Conservation (phyloP, 2,329 filamentous ascomycete genomes). For the Stenocarpella maydis region DNA sequence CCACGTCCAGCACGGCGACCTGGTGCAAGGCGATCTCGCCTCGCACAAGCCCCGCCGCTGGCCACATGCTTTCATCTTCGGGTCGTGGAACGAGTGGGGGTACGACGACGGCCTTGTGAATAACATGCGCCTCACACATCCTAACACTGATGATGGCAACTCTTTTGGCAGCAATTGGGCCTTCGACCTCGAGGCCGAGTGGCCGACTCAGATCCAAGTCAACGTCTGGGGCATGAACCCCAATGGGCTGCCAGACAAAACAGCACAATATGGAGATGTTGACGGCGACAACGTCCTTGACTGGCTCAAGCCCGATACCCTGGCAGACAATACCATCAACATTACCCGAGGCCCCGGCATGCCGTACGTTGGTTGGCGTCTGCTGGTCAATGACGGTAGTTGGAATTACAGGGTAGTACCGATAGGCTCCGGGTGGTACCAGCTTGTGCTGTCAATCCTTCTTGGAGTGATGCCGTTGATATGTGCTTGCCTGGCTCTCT, state of each 20-base stretch:
- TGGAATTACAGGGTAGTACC: constrained; percentile 61
- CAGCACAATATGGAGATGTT: constrained; percentile 67
- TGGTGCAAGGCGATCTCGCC: constrained; percentile 34
- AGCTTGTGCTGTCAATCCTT: constrained; percentile 61
- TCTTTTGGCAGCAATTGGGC: constrained; percentile 59
- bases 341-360: constrained; percentile 61
- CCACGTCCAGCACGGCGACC: constrained; percentile 67
- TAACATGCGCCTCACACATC: constrained; percentile 52
- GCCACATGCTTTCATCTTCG: constrained; percentile 70
- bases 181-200: constrained; percentile 69
- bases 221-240: constrained; percentile 74
- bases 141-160: constrained; percentile 32
- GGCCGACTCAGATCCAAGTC: constrained; percentile 67
- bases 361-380: constrained; percentile 62
- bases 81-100: constrained; percentile 69
- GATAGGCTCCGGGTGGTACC: constrained; percentile 59
- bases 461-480: constrained; percentile 60
- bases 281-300: constrained; percentile 68
- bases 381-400: constrained; percentile 63
- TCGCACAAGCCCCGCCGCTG: constrained; percentile 55
- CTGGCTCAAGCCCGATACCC: constrained; percentile 64
- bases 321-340: constrained; percentile 63
- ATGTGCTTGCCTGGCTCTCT: constrained; percentile 59
- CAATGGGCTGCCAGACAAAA: constrained; percentile 67
- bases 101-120: constrained; percentile 68